Conservation (phyloP, 768 basidiomycete species). For the Tricholoma sp. region DNA sequence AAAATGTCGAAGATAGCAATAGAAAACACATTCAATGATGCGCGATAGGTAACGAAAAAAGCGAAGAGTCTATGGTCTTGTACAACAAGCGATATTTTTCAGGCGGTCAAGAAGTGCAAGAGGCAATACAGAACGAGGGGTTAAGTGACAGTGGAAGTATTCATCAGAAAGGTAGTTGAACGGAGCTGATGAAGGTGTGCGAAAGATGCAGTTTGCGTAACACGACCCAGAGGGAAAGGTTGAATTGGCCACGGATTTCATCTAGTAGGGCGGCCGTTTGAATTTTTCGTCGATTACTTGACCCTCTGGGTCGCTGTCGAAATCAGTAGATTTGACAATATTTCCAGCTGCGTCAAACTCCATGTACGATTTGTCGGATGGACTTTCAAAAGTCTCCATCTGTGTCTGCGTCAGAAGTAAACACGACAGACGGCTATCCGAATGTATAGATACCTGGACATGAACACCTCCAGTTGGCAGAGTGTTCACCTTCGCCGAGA, state of each 20-base stretch:
- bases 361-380: slow-evolving; percentile 35
- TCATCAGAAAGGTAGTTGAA: neutral
- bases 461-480: slow-evolving; percentile 48
- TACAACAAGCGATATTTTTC: neutral
- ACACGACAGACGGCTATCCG: neutral
- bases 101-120: neutral
- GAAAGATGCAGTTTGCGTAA: too few species aligned
- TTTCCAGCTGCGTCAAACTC: slow-evolving; percentile 59
- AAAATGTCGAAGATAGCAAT: neutral
- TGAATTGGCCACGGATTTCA: neutral
- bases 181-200: neutral
- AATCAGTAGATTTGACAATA: slow-evolving; percentile 36
- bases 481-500: slow-evolving; percentile 28
- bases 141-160: neutral
- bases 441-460: slow-evolving; percentile 41
- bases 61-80: neutral
- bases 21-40: neutral
- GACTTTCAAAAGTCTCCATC: slow-evolving; percentile 65
- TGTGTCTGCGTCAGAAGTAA: slow-evolving; percentile 19
- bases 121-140: neutral
- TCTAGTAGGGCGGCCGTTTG: slow-evolving; percentile 51
- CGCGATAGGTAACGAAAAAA: neutral
- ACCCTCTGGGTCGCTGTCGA: slow-evolving; percentile 53
- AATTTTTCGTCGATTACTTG: slow-evolving; percentile 57
- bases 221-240: too few species aligned